Evolutionary conservation across 495 filamentous ascomycete species (phyloP), one percentile per base, ranked within the genome.

Genomic region (Penicillium goetzii): DNA sequence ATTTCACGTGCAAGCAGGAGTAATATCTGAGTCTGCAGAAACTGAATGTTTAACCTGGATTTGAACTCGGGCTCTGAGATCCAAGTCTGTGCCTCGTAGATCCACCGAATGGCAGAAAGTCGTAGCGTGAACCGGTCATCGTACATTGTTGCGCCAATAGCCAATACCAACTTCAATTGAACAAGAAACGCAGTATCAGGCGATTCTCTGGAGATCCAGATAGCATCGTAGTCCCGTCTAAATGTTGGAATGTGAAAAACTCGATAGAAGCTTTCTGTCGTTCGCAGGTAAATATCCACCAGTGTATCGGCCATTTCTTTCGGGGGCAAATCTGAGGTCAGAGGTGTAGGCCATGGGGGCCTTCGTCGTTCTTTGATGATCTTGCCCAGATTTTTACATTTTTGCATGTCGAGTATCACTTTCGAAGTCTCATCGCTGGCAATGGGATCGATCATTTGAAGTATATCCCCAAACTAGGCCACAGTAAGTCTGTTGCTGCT

Each of bases 191-290:
- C 60, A 12, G 36, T 40, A 40, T 40, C 36, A 4, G 56, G 68
- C 7, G 52, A 56, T 2, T 73, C 67, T 7, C 70, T 66, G 0
- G 75, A 30, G 1, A 32, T 14, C 71, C 72, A 77, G 7, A 75
- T 15, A 17, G 61, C 56, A 9, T 74, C 70, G 51, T 79, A 79
- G 10, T 74, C 70, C 15, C 67, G 67, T 65, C 67, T 79, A 62
- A 91, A 89, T 0, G 76, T 76, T 0, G 86, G 85, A n/a, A 86
- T 68, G 61, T 89, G 86, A 11, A 89, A 51, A 12, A 90, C 80
- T 17, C 86, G 78, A 62, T 86, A 74, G 59, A 85, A 69, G 0
- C 53, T 56, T 57, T 88, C 84, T 10, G 68, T 74, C 6, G 81
- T 67, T 43, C 75, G 77, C 2, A 80, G 73, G 45, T 82, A 76